These are phyloP conservation scores for Nemophila menziesii DNA, from an alignment of 257 asterid genomes.

Conservation along the genomic window DNA sequence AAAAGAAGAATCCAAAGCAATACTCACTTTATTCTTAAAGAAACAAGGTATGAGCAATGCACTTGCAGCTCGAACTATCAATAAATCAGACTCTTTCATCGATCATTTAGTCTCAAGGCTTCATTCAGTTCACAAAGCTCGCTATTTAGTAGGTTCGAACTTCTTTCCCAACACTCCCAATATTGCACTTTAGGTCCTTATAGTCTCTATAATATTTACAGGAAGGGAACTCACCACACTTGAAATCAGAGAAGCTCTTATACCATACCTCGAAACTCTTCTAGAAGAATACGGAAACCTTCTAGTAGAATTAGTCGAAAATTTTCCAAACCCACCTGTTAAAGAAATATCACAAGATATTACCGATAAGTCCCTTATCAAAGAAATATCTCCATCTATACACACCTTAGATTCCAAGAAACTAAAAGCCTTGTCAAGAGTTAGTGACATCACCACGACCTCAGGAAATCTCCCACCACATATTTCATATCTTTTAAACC, in stretches of 20 bases:
- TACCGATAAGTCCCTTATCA: constrained; percentile 20
- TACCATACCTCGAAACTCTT: constrained; percentile 67
- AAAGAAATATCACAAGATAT: constrained; percentile 36
- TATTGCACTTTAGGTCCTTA: background rate
- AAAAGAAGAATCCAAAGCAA: constrained; percentile 96
- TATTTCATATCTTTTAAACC: constrained; percentile 64
- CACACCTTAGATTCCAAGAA: constrained; percentile 37
- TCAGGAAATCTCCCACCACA: constrained; percentile 68
- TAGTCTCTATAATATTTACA: constrained; percentile 17
- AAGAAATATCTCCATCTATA: constrained; percentile 37
- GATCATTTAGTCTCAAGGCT: constrained; percentile 78
- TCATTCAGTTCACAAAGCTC: constrained; percentile 83
- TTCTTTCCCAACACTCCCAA: background rate
- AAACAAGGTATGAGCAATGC: constrained; percentile 76
- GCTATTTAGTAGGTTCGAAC: constrained; percentile 89
- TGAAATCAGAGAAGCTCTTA: constrained; percentile 86
- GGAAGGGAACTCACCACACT: constrained; percentile 93
- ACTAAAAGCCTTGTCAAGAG: constrained; percentile 71
- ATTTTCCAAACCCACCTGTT: constrained; percentile 58
- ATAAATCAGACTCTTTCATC: constrained; percentile 72
- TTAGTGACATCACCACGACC: constrained; percentile 45
- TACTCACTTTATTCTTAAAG: constrained; percentile 68
- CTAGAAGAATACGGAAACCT: constrained; percentile 55
- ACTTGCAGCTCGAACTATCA: constrained; percentile 55
- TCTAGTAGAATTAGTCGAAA: constrained; percentile 60